Evolutionary conservation across 495 filamentous ascomycete genomes (phyloP), one percentile per base, ranked within the genome.

Genomic region (Aspergillus mulundensis): DNA sequence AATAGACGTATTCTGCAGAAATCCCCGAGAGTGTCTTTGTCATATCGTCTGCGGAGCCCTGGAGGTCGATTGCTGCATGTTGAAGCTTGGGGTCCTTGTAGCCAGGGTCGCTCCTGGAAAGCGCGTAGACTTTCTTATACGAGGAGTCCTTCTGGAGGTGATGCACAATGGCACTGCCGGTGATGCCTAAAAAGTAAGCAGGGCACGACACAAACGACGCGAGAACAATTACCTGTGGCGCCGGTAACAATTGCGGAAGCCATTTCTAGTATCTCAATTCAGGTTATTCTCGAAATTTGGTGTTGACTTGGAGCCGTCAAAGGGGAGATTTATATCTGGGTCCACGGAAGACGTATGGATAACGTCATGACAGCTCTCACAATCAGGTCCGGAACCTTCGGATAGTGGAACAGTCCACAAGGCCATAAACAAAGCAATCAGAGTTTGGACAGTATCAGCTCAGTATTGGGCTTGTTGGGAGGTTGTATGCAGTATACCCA

Each of bases 1-100:
- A 80, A 59, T 73, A 78, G 50, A 79, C 63, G 46, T 79, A 75
- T 42, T 76, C 75, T 1, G 63, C 72, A n/a, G 64, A 57, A n/a
- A 78, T 30, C n/a, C 70, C 71, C 7, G 67, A 48, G 1, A 79
- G 67, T 3, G 62, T 56, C 48, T 69, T 70, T 36, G 70, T 71
- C 70, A 81, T 79, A n/a, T 70, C 64, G 10, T 70, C 60, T 11
- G 71, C 68, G 5, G 56, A 61, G 18, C 56, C 60, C 44, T 71
- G 71, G 5, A 81, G 72, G 60, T 81, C 76, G 18, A 81, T 58
- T 24, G 59, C 60, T 32, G 66, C 66, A 70, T 81, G 75, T 44
- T 78, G 70, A 32, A 78, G 67, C 21, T 73, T 71, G 7, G 72
- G 58, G 10, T 75, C 64, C 39, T 68, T 59, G 28, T 69, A 56